These are phyloP conservation scores for Parasarocladium wereldwijsianum DNA, from an alignment of 2,329 filamentous ascomycete genomes.

Conservation along the genomic window DNA sequence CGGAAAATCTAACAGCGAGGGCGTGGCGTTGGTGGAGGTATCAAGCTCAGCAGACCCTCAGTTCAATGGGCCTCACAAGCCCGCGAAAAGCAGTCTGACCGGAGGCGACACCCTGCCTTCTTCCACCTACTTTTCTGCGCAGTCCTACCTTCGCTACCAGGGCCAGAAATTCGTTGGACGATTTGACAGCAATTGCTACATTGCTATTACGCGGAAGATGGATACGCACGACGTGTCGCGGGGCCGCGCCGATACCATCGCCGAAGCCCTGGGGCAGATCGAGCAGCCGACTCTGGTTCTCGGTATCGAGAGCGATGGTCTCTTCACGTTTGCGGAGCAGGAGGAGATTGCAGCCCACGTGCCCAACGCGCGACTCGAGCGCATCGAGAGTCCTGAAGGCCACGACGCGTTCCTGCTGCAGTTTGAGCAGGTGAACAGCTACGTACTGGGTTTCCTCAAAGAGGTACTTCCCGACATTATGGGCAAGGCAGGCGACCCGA, in stretches of 20 bases:
- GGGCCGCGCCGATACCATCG: conserved; percentile 51
- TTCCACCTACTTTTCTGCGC: conserved; percentile 91
- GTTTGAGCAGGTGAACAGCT: conserved; percentile 90
- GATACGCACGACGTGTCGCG: conserved; percentile 93
- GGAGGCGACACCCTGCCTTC: conserved; percentile 38
- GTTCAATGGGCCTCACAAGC: conserved; percentile 44
- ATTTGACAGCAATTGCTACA: conserved; percentile 98
- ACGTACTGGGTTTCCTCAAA: conserved; percentile 71
- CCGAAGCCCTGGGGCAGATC: conserved; percentile 65
- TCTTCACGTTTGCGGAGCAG: conserved; percentile 96
- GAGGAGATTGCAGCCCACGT: conserved; percentile 78
- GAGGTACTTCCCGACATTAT: conserved; percentile 83
- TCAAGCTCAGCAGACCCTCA: conserved; percentile 38
- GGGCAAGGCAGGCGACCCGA: conserved; percentile 34
- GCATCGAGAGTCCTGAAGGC: conserved; percentile 86
- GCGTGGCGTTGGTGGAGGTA: conserved; percentile 15
- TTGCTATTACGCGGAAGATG: conserved; percentile 93
- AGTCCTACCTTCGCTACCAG: conserved; percentile 95
- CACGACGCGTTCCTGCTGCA: conserved; percentile 94
- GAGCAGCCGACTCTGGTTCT: conserved; percentile 82
- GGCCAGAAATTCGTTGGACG: conserved; percentile 92
- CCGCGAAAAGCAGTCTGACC: conserved; percentile 30
- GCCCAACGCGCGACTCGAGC: conserved; percentile 60
- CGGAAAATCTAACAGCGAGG: conserved; percentile 25
- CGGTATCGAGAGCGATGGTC: conserved; percentile 86